Evolutionary conservation across 2,329 filamentous ascomycete genomes (phyloP), one percentile per base, ranked within the genome.

Genomic region (Triangularia setosa): DNA sequence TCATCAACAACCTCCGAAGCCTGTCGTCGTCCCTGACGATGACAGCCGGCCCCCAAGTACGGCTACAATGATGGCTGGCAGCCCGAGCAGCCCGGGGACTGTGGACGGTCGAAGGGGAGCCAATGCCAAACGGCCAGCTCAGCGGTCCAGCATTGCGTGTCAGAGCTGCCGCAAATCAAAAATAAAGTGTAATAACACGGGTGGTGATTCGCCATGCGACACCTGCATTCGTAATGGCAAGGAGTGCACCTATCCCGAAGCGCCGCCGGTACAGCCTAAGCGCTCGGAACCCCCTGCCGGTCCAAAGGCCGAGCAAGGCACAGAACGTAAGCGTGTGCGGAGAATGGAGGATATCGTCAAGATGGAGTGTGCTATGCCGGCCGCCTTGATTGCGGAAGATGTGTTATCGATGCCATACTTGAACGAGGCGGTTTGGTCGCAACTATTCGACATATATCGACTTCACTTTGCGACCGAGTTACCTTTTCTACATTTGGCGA

Each of bases 151-250:
- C 72, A 92, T 94, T 73, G 91, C 91, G 57, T 95, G 91, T 76
- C 81, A 86, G 66, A 83, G 87, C 68, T 94, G 91, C 74, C 84
- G 91, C 64, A 86, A 87, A 71, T 92, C 90, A 74, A 96, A 95
- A 78, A 91, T 94, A 74, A 94, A 94, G 77, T 96, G 92, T 79
- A 87, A 92, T 75, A 95, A 95, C 77, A 84, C 85, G 69, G 90
- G 90, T 65, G 84, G 88, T 64, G 84, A 85, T 67, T 88, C 87
- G 16, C 86, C 85, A 16, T 96, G 92, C 79, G 87, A 90, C 67
- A 87, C 87, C 12, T 96, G 92, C 74, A 85, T 89, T 73, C 87
- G 87, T 65, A 86, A 86, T 59, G 87, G 88, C 54, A 85, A 90
- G 73, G 85, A 91, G 65, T 95, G 92, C 74, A 84, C 84, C 67